phyloP scores from a whole-genome alignment of 2,329 filamentous ascomycete species.

The Colletotrichum sp. region DNA sequence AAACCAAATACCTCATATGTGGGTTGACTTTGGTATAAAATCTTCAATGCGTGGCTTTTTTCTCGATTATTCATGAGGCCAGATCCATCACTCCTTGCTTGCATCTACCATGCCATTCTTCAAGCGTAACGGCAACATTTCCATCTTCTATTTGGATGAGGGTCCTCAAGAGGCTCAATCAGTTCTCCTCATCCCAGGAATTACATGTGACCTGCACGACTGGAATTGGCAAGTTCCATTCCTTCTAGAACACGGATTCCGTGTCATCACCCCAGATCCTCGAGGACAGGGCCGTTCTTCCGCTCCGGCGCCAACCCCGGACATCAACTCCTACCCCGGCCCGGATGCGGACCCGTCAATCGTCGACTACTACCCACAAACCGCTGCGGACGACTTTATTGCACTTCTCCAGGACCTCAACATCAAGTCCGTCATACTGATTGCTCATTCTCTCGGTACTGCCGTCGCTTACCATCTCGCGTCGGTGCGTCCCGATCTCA shows the following conservation, averaged over 20 bases:
- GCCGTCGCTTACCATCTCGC: not conserved
- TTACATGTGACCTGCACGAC: not conserved
- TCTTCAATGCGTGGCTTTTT: not conserved
- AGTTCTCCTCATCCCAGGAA: not conserved
- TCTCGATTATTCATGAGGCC: not conserved
- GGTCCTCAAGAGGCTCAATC: not conserved
- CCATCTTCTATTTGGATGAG: conserved; percentile 8
- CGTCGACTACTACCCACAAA: conserved; percentile 13
- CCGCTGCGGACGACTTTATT: not conserved
- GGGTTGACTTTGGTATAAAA: not conserved
- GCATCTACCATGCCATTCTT: not conserved
- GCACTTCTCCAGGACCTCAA: not conserved
- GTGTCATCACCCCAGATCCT: conserved; percentile 3
- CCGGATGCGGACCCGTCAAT: not conserved
- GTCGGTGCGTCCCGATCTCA: not conserved
- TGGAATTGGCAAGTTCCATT: conserved; percentile 11
- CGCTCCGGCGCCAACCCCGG: not conserved
- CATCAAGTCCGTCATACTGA: not conserved
- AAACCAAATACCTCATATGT: not conserved
- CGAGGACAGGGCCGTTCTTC: conserved; percentile 3
- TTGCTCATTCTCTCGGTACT: conserved; percentile 2
- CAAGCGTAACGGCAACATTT: not conserved
- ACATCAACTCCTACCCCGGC: not conserved
- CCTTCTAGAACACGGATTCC: not conserved
- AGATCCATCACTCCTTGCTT: not conserved